Evolutionary conservation across 805 yeast species (phyloP).

Genomic region (Saccharomycopsis schoenii): DNA sequence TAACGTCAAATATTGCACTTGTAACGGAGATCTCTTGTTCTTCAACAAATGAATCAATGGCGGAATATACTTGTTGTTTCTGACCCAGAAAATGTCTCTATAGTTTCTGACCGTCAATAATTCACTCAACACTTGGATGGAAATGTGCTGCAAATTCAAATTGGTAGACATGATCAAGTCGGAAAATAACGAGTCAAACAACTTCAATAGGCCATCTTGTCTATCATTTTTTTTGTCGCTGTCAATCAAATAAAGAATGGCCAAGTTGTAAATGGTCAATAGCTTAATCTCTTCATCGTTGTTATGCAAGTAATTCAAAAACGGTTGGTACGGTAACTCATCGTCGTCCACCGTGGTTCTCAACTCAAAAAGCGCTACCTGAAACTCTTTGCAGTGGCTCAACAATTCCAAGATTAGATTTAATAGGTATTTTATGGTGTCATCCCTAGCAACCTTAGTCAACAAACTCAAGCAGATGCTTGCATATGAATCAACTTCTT

Average conservation of each 20-base stretch:
- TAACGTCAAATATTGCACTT: constrained; percentile 72
- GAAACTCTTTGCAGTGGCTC: constrained; percentile 24
- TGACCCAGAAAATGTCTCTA: constrained; percentile 42
- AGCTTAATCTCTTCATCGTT: constrained; percentile 49
- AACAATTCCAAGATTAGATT: constrained; percentile 53
- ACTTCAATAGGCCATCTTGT: constrained; percentile 29
- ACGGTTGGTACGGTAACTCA: constrained; percentile 43
- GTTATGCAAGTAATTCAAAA: constrained; percentile 40
- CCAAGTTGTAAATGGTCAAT: constrained; percentile 45
- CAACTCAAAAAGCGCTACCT: constrained; percentile 11
- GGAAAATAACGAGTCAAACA: constrained; percentile 29
- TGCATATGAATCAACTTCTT: constrained; percentile 43
- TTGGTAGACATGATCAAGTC: constrained; percentile 28
- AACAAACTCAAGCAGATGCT: constrained; percentile 45
- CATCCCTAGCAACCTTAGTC: constrained; percentile 45
- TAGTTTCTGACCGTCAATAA: constrained; percentile 44
- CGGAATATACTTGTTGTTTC: constrained; percentile 36
- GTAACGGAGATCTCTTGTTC: constrained; percentile 38
- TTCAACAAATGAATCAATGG: constrained; percentile 38
- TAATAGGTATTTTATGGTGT: constrained; percentile 54
- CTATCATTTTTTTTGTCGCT: constrained; percentile 19
- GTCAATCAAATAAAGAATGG: constrained; percentile 34
- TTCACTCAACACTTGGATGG: constrained; percentile 55
- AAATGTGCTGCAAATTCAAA: constrained; percentile 46
- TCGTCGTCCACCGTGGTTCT: constrained; percentile 6